Base-by-base conservation (phyloP, 495 filamentous ascomycete genomes). In the Pyrenula aspistea region DNA sequence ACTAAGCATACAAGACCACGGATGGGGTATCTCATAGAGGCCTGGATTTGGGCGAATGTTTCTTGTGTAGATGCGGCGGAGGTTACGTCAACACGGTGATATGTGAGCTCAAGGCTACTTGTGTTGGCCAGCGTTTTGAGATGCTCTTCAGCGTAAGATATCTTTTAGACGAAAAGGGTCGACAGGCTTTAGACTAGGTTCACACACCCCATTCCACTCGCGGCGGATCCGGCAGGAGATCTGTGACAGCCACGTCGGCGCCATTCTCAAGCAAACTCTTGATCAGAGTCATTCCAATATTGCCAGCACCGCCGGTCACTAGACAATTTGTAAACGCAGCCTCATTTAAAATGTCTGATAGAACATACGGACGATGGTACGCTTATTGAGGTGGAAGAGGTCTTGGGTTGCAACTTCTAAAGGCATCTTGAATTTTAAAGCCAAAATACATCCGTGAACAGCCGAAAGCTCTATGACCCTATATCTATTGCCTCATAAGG, bases 1-100 rank as follows among this genome's bases (percentile, higher is more conserved):
- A 89, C 90, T 55, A 87, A 86, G 70, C 88, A 91, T 71, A 94
- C 78, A 15, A 90, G 72, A 22, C 91, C 84, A 56, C 91, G 81
- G 19, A 89, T 73, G 2, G 78, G 71, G 54, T 53, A 60, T 81
- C 86, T 57, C 15, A 15, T 15, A 8, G 4, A 4, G 31, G 31
- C 31, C 8, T 84, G 82, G 56, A 81, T 74, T 42, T 76, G 68
- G n/a, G 80, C 58, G 58, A 75, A 67, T 24, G 65, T 61, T 12
- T 63, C 61, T 2, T 63, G 36, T 25, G 63, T 74, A 24, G 77
- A 77, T 25, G 80, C 75, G 55, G 87, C 81, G 19, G 81, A 64
- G 42, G 68, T 66, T 23, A 59, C 52, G 25, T 65, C 62, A 1
- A 69, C 55, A 1, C 58, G 19, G 67, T 72, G 64, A 66, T 82